phyloP scores from a whole-genome alignment of 148 eudicot species.

The Fagopyrum homotropicum region DNA sequence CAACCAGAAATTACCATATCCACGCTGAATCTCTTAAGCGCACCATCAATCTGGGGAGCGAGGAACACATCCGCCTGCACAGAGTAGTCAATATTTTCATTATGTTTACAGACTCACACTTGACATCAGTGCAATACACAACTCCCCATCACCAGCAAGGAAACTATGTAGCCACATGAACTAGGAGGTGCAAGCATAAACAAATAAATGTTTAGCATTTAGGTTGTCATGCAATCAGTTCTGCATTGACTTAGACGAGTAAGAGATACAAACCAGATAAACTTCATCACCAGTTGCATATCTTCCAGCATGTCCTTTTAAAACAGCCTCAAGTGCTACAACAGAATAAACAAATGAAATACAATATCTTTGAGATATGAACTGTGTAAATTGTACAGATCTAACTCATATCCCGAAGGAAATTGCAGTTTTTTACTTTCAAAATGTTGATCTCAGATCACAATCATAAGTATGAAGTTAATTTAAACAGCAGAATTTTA shows the following conservation, averaged over 20 bases:
- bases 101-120: neutral
- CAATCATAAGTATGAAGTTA: neutral
- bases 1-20: slow-evolving; percentile 50
- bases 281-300: slow-evolving; percentile 93
- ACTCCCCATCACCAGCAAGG: neutral
- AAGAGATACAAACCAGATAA: slow-evolving; percentile 48
- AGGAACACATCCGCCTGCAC: slow-evolving; percentile 81
- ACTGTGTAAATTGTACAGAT: neutral
- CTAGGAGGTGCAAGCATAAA: neutral
- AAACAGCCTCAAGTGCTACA: slow-evolving; percentile 80
- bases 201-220: neutral
- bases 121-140: neutral
- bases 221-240: neutral
- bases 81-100: slow-evolving; percentile 6
- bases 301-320: slow-evolving; percentile 59
- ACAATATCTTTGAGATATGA: neutral
- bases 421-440: neutral
- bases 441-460: neutral
- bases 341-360: neutral
- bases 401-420: neutral
- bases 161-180: neutral
- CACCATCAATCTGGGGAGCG: slow-evolving; percentile 68
- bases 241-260: neutral
- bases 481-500: no score
- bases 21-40: slow-evolving; percentile 51